These are phyloP conservation scores for Pyricularia grisea DNA, from an alignment of 2,329 filamentous ascomycete species.

Conservation along the genomic window DNA sequence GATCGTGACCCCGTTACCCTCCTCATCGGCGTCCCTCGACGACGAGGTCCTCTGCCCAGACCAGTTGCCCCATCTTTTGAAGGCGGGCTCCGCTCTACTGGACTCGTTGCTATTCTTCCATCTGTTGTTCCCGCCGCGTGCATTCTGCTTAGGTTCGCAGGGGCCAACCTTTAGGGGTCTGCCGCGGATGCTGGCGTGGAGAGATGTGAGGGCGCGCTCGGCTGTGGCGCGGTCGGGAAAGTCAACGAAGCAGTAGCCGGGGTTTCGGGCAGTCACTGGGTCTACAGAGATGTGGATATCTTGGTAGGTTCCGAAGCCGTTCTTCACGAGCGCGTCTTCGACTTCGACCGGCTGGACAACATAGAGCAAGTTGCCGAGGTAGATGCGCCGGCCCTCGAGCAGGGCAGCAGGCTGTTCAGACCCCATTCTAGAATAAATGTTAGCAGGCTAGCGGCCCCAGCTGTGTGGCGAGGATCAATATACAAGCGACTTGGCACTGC, in stretches of 20 bases:
- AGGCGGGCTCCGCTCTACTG: conserved; percentile 8
- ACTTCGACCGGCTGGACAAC: conserved; percentile 32
- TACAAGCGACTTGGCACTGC: background rate
- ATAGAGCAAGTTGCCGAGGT: conserved; percentile 56
- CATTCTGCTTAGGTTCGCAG: conserved; percentile 42
- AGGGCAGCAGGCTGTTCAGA: background rate
- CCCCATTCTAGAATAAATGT: background rate
- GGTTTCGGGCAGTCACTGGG: conserved; percentile 57
- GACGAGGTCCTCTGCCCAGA: background rate
- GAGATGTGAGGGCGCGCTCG: conserved; percentile 42
- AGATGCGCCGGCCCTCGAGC: conserved; percentile 24
- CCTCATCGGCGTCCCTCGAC: background rate
- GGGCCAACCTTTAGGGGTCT: conserved; percentile 56
- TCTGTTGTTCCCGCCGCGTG: conserved; percentile 11
- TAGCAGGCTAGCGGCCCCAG: background rate
- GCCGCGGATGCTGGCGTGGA: conserved; percentile 45
- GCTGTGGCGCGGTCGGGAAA: conserved; percentile 48
- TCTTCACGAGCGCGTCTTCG: conserved; percentile 20
- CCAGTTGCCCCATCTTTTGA: conserved; percentile 37
- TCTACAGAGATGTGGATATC: conserved; percentile 62
- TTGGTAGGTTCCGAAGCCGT: conserved; percentile 27
- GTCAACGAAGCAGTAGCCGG: conserved; percentile 68
- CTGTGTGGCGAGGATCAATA: background rate
- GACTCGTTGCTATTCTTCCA: conserved; percentile 2
- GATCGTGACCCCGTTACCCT: background rate